These are phyloP conservation scores for Pichia rugopelliculosa DNA, from an alignment of 805 yeast species.

Conservation along the genomic window DNA sequence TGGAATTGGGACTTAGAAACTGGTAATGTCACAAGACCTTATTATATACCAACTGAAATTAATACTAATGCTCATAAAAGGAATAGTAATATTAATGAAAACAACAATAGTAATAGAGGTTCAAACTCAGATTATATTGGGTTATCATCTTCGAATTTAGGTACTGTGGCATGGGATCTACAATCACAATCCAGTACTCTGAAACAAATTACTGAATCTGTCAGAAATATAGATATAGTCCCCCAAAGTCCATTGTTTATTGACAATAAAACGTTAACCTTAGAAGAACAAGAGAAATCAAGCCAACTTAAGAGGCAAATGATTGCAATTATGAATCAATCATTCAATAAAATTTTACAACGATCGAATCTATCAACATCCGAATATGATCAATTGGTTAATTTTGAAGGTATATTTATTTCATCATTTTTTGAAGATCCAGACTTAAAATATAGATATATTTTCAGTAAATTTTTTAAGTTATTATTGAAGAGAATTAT, in stretches of 20 bases:
- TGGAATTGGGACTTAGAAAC: constrained; percentile 35
- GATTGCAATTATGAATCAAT: constrained; percentile 33
- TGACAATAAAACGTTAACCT: background rate
- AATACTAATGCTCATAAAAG: background rate
- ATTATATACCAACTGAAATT: constrained; percentile 30
- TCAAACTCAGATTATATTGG: background rate
- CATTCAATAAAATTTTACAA: constrained; percentile 37
- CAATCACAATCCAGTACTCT: background rate
- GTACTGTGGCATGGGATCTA: constrained; percentile 7
- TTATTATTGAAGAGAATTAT: constrained; percentile 25
- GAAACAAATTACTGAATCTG: constrained; percentile 1
- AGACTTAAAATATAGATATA: constrained; percentile 24
- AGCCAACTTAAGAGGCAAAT: constrained; percentile 22
- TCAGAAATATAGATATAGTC: constrained; percentile 8
- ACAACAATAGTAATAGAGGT: background rate
- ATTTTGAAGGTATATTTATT: constrained; percentile 31
- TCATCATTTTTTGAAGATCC: constrained; percentile 21
- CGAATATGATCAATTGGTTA: constrained; percentile 39
- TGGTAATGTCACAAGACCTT: constrained; percentile 22
- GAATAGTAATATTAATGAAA: background rate
- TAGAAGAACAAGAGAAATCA: constrained; percentile 10
- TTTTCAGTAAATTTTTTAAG: constrained; percentile 27
- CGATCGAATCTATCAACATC: constrained; percentile 47
- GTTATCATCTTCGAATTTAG: background rate
- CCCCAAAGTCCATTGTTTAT: constrained; percentile 17